Evolutionary conservation across 768 basidiomycete genomes (phyloP), one percentile per base, ranked within the genome.

Genomic region (Mycena polygramma): DNA sequence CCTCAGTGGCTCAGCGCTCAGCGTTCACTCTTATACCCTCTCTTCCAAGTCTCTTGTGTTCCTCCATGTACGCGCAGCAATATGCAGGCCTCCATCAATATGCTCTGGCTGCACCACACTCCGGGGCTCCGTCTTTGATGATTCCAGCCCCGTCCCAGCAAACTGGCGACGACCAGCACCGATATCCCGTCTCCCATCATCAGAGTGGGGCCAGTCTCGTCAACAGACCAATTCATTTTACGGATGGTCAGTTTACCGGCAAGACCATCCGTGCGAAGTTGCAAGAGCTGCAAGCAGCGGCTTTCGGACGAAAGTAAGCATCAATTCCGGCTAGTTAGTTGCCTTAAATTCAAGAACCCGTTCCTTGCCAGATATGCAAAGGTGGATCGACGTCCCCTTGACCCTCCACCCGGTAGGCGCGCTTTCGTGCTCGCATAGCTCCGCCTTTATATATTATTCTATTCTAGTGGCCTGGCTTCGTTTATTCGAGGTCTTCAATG

Each of bases 241-340:
- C 78, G 19, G 80, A 82, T 61, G 93, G 92, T 48, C 90, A 89
- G 71, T 90, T 92, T 77, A 80, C 85, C 53, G 91, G 90, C 30
- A 83, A 81, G 45, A 87, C 85, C 1, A 83, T 90, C 61, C 86
- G 88, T 39, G 86, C 85, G 75, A 84, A 88, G 77, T 81, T 89
- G 36, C 74, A 81, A 64, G 91, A 90, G 81, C 78, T 89, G 15
- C 91, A 92, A 74, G 89, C 90, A 68, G 90, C 91, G 7, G 83
- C 90, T 73, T 81, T 91, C 37, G 90, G 90, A n/a, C 81, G 91
- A 79, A 92, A 92, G 90, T 91, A 75, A 63, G 82, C 66, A 54
- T 41, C 69, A 43, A 9, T 51, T 20, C 24, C 52, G 17, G 7
- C 8, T 46, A 24, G 53, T 35, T 67, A 20, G 6, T 30, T 30